phyloP scores from a whole-genome alignment of 805 yeast species.

The Scheffersomyces ergatensis region DNA sequence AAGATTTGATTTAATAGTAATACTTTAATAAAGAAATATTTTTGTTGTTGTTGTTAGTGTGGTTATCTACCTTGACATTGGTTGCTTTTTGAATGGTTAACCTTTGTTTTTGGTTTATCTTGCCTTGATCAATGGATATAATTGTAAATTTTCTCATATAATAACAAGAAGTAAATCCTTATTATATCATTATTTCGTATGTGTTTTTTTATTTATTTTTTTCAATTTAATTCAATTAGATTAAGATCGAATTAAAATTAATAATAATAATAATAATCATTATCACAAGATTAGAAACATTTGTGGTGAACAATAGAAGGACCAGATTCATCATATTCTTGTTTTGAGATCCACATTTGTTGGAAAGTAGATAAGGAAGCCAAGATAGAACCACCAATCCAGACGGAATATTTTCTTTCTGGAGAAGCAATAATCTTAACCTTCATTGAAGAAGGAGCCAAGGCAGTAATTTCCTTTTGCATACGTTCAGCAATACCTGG shows the following conservation, averaged over 20 bases:
- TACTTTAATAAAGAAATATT: background rate
- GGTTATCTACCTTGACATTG: no score
- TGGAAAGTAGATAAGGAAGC: conserved; percentile 99
- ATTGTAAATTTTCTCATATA: no score
- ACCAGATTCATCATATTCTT: conserved; percentile 99
- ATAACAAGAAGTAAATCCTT: no score
- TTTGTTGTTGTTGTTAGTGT: background rate
- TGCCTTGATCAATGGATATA: no score
- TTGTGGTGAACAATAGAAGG: conserved; percentile 98
- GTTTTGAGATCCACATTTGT: conserved; percentile 99
- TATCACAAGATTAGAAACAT: conserved; percentile 62
- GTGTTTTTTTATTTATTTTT: no score
- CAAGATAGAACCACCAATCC: conserved; percentile 99
- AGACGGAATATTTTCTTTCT: conserved; percentile 98
- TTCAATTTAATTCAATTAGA: no score
- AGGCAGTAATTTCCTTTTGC: conserved; percentile 99
- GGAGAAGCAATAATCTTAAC: conserved; percentile 99
- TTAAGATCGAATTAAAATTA: no score
- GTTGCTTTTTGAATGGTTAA: no score
- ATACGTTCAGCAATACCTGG: conserved; percentile 99
- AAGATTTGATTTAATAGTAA: background rate
- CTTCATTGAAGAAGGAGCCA: conserved; percentile 99
- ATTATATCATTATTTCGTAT: no score
- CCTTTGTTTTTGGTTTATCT: no score
- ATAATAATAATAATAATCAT: no score